Conservation (phyloP, 139 green algal genomes). For the Eudorina sp. region DNA sequence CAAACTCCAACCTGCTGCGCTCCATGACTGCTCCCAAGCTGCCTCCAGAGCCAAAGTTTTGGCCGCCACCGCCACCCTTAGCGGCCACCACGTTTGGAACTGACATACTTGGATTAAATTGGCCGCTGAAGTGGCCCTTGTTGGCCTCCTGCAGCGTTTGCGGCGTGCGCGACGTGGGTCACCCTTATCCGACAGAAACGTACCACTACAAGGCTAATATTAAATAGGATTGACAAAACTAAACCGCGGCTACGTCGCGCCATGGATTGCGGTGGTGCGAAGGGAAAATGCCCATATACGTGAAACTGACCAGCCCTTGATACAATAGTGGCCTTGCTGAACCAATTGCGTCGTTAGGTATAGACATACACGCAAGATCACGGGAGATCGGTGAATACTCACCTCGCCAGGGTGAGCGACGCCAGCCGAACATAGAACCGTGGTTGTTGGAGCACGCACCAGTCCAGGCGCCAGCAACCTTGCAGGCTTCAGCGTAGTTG, state of each 20-base stretch:
- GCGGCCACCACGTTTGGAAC: conserved; percentile 58
- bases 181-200: too few species aligned
- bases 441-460: neutral
- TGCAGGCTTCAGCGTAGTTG: neutral
- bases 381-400: conserved; percentile 7
- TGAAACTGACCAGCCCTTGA: too few species aligned
- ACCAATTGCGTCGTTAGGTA: too few species aligned
- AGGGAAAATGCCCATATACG: too few species aligned
- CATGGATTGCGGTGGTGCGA: too few species aligned
- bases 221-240: neutral
- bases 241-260: too few species aligned
- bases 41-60: conserved; percentile 55
- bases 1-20: conserved; percentile 61
- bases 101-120: conserved; percentile 36
- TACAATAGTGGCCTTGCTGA: too few species aligned
- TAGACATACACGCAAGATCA: neutral
- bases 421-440: conserved; percentile 34
- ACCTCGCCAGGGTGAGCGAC: conserved; percentile 64
- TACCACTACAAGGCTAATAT: neutral
- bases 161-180: conserved; percentile 1
- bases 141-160: conserved; percentile 29
- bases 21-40: conserved; percentile 64
- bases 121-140: neutral
- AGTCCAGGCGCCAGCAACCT: neutral
- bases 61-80: conserved; percentile 53